phyloP scores from a whole-genome alignment of 768 basidiomycete genomes.

The Tulasnella sp. region DNA sequence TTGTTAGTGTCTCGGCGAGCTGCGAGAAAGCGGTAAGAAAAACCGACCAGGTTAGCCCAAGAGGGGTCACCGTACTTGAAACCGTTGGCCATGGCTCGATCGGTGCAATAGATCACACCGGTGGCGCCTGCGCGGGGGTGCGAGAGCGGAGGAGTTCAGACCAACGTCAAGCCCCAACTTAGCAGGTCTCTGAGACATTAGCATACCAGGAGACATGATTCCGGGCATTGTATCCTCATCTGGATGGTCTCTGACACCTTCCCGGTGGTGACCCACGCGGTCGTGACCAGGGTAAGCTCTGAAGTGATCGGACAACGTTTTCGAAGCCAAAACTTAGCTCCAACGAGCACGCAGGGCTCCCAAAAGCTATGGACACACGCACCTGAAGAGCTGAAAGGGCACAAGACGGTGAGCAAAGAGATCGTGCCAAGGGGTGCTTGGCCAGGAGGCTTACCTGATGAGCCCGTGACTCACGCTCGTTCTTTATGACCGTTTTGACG shows the following conservation, averaged over 20 bases:
- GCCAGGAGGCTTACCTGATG: constrained; percentile 60
- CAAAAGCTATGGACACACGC: not conserved
- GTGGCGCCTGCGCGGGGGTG: constrained; percentile 42
- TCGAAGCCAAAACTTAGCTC: constrained; percentile 71
- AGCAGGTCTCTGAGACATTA: constrained; percentile 43
- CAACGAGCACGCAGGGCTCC: constrained; percentile 14
- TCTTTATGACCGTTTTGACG: constrained; percentile 54
- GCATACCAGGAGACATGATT: constrained; percentile 41
- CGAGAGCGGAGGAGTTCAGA: constrained; percentile 33
- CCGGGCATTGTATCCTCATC: constrained; percentile 91
- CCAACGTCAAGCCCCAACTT: constrained; percentile 64
- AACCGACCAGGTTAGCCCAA: constrained; percentile 68
- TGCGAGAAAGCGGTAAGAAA: constrained; percentile 3
- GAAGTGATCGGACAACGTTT: constrained; percentile 69
- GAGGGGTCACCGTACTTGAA: constrained; percentile 71
- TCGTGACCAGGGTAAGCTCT: constrained; percentile 65
- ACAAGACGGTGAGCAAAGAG: not conserved
- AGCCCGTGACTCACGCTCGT: constrained; percentile 85
- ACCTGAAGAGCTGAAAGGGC: constrained; percentile 27
- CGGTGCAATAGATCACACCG: constrained; percentile 82
- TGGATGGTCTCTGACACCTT: constrained; percentile 36
- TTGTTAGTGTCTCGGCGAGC: constrained; percentile 4
- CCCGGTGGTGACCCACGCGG: constrained; percentile 48
- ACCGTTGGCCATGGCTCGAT: constrained; percentile 91
- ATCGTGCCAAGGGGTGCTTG: constrained; percentile 12